Conservation (phyloP, 257 asterid genomes). For the Primulina eburnea region DNA sequence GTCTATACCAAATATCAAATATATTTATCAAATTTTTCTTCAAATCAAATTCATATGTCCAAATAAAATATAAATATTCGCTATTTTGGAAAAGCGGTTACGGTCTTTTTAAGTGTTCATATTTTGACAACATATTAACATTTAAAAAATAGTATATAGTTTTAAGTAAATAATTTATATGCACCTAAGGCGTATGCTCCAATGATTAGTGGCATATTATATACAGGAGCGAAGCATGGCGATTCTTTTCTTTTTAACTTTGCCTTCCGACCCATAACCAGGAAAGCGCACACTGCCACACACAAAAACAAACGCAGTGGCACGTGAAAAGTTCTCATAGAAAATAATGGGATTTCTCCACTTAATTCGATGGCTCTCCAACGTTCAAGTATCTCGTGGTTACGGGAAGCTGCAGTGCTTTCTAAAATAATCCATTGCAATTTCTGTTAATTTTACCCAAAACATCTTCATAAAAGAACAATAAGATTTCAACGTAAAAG, state of each 20-base stretch:
- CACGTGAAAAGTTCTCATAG: neutral
- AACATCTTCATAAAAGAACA: neutral
- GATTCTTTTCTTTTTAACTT: no score
- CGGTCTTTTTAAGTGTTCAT: no score
- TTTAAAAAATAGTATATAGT: no score
- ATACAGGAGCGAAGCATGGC: neutral
- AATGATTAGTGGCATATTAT: no score
- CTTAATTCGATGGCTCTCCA: neutral
- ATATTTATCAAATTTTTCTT: no score
- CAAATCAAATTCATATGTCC: no score
- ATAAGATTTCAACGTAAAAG: neutral
- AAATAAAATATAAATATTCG: no score
- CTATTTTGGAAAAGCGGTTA: no score
- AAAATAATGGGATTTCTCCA: neutral
- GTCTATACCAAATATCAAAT: no score
- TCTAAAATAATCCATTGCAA: neutral
- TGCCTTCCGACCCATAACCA: neutral
- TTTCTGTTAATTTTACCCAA: slow-evolving; percentile 5
- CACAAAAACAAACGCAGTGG: neutral
- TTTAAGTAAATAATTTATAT: no score
- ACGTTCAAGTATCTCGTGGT: neutral
- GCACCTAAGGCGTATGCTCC: no score
- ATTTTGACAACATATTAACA: no score
- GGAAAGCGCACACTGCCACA: neutral
- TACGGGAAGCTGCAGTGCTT: neutral